Conservation (phyloP, 768 basidiomycete genomes). For the Pulveroboletus ravenelii region DNA sequence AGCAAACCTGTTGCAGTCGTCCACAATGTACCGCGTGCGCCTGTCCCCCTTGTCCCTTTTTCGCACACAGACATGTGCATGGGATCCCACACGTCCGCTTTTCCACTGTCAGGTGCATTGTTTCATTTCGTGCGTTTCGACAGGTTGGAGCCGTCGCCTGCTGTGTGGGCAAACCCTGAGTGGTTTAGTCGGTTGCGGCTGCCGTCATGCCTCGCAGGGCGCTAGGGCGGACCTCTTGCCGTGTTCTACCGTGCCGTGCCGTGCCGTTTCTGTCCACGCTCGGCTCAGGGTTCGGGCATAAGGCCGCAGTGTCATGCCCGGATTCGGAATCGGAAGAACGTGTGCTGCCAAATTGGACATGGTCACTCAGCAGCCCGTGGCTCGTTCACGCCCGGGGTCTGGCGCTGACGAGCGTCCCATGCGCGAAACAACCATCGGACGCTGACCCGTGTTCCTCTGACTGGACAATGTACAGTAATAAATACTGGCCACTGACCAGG, state of each 20-base stretch:
- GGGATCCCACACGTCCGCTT: not conserved
- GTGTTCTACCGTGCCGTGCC: not conserved
- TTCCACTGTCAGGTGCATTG: not conserved
- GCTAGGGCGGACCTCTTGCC: not conserved
- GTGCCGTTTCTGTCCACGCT: conserved; percentile 4
- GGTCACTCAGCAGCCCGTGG: too few species aligned
- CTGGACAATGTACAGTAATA: too few species aligned
- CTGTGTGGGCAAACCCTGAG: not conserved
- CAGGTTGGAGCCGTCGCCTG: not conserved
- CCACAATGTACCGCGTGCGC: not conserved
- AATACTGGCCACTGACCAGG: too few species aligned
- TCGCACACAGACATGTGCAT: not conserved
- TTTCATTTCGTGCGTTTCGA: not conserved
- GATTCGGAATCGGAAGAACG: conserved; percentile 5
- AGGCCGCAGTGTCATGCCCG: conserved; percentile 16
- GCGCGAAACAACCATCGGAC: too few species aligned
- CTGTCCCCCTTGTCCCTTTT: too few species aligned
- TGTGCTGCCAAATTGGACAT: not conserved
- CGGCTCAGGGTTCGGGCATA: conserved; percentile 1
- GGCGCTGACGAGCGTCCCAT: too few species aligned
- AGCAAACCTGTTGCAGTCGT: not conserved
- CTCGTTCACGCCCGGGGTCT: too few species aligned
- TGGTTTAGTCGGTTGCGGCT: not conserved
- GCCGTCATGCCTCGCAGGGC: conserved; percentile 13
- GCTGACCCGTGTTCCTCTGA: too few species aligned